Base-by-base conservation (phyloP, 1,284 basidiomycete species). In the Pseudomicrostroma phylloplanum region DNA sequence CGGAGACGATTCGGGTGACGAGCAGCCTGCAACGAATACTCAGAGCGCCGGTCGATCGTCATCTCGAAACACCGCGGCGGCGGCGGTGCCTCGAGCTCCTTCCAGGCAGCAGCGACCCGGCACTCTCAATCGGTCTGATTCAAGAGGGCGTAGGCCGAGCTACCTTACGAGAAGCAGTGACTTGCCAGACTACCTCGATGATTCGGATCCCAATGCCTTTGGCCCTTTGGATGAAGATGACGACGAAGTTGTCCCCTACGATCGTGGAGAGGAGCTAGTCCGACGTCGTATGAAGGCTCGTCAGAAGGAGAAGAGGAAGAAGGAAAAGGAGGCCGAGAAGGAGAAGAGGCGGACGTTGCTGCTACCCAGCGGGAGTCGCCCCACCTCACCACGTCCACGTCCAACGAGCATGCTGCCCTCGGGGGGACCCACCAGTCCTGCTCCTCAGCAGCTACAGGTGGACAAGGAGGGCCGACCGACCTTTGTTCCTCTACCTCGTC, bases 201-300 rank as follows among this genome's bases (percentile, higher is more conserved):
- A 60, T 11, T 65, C 66, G 60, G 66, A 70, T 15, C 62, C 65
- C 26, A 63, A 71, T 41, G 60, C 62, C 12, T 73, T 55, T 57
- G 72, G 69, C 19, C 70, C 68, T 40, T 55, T 68, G 25, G 64
- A 66, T 30, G 72, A 68, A 11, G 77, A 79, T 25, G 83, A 84
- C 60, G 83, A 85, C 62, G 83, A 83, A 63, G 79, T 81, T 9
- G 71, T 80, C 51, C 76, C 79, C 11, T 73, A 78, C 41, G 84
- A 85, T 69, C 77, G 84, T 26, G 84, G 84, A 8, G 83, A 84
- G 63, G 82, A 82, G 67, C 81, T 85, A 9, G 82, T 85, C 60
- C 77, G 82, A 42, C 78, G 81, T 48, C 72, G 84, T 30, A 82
- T 83, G 77, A 81, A 81, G 65, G 83, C 83, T 59, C 72, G 84